phyloP scores from a whole-genome alignment of 2,329 filamentous ascomycete genomes.

The Fusarium miscanthi region DNA sequence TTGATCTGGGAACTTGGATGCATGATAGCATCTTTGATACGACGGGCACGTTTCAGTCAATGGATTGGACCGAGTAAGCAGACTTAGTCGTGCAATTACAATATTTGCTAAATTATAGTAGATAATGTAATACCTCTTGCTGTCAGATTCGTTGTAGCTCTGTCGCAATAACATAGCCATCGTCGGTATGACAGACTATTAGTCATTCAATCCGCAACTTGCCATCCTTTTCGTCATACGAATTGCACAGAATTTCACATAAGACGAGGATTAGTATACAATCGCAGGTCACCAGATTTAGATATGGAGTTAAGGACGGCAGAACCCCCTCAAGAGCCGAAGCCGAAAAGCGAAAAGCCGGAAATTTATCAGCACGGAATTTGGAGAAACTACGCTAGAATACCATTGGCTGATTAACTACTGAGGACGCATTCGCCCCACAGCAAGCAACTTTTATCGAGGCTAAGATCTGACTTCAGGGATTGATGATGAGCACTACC shows the following conservation, averaged over 20 bases:
- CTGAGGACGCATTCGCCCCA: background rate
- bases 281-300: no score
- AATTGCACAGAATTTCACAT: no score
- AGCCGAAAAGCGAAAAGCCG: background rate
- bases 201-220: no score
- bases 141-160: no score
- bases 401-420: rapidly evolving
- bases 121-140: background rate
- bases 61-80: background rate
- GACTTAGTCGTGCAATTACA: rapidly evolving
- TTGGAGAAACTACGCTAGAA: background rate
- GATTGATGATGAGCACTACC: background rate
- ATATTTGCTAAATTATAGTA: no score
- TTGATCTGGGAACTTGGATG: constrained; percentile 1
- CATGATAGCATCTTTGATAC: constrained; percentile 1
- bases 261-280: no score
- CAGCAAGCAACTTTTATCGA: constrained; percentile 1
- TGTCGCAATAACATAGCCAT: no score
- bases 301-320: background rate
- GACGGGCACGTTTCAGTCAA: background rate
- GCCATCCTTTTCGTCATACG: no score
- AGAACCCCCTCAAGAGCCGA: background rate
- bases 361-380: background rate
- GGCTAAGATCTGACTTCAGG: background rate
- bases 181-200: no score